A percentile compares a stretch with the other conserved stretches of the same genome.
These are phyloP conservation scores for Agrocybe pediades DNA, from an alignment of 768 basidiomycete species.

Conservation along the genomic window DNA sequence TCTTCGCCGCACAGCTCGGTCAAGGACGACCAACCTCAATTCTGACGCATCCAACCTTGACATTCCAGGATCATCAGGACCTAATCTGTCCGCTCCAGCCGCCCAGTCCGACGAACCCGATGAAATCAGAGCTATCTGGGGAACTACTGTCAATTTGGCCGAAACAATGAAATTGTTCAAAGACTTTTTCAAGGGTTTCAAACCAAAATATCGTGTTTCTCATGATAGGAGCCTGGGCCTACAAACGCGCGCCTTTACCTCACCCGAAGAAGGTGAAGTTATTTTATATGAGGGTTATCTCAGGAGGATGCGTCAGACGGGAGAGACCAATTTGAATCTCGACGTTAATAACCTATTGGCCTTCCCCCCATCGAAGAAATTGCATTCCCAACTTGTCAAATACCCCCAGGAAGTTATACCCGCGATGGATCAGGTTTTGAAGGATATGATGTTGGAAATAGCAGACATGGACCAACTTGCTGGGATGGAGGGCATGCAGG, in stretches of 20 bases:
- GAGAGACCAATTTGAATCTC: slow-evolving; percentile 91
- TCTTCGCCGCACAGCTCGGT: slow-evolving; percentile 35
- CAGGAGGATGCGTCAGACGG: slow-evolving; percentile 84
- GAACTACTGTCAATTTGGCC: slow-evolving; percentile 90
- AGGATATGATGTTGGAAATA: slow-evolving; percentile 88
- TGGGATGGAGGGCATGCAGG: slow-evolving; percentile 75
- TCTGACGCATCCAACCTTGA: slow-evolving; percentile 63
- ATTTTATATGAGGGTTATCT: slow-evolving; percentile 80
- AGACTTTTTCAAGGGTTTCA: slow-evolving; percentile 90
- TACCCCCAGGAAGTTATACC: slow-evolving; percentile 98
- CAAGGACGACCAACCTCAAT: slow-evolving; percentile 39
- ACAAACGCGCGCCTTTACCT: slow-evolving; percentile 47
- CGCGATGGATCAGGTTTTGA: slow-evolving; percentile 94
- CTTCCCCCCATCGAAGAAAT: slow-evolving; percentile 82
- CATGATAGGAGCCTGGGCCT: slow-evolving; percentile 69
- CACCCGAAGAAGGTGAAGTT: slow-evolving; percentile 69
- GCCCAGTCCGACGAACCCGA: slow-evolving; percentile 73
- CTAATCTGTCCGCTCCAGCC: slow-evolving; percentile 59
- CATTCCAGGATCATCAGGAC: slow-evolving; percentile 52
- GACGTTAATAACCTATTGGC: slow-evolving; percentile 86
- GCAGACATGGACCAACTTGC: slow-evolving; percentile 80
- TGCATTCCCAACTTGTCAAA: slow-evolving; percentile 82
- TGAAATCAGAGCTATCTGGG: slow-evolving; percentile 94
- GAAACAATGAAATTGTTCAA: slow-evolving; percentile 92
- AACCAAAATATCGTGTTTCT: slow-evolving; percentile 80